Percentiles rank a stretch among this genome's conserved stretches.
Evolutionary conservation across 805 yeast species (phyloP).

Genomic region (Soucietia sequanensis): DNA sequence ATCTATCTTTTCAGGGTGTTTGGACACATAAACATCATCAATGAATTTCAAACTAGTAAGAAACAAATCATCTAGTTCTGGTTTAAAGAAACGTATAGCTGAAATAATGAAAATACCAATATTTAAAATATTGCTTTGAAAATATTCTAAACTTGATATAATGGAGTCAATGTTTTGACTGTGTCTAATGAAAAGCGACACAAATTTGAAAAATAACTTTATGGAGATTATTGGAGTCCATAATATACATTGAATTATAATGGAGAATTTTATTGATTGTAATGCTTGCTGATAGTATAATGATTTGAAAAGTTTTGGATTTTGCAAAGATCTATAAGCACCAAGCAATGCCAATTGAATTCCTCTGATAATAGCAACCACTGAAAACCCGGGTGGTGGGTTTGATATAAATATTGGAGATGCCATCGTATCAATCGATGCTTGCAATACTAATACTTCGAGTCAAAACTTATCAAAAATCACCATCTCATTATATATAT

Average conservation of each 20-base stretch:
- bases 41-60: conserved; percentile 35
- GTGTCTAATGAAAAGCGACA: conserved; percentile 5
- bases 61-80: conserved; percentile 42
- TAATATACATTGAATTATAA: conserved; percentile 32
- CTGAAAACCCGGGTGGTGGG: conserved; percentile 55
- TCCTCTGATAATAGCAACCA: conserved; percentile 50
- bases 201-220: conserved; percentile 8
- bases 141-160: conserved; percentile 17
- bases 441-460: no score
- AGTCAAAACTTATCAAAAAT: no score
- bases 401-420: conserved; percentile 59
- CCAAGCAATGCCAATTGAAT: conserved; percentile 53
- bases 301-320: conserved; percentile 35
- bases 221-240: conserved; percentile 20
- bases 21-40: conserved; percentile 24
- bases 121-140: conserved; percentile 39
- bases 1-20: conserved; percentile 33
- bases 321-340: conserved; percentile 44
- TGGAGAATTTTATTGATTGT: conserved; percentile 34
- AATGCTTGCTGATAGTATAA: conserved; percentile 36
- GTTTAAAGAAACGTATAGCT: conserved; percentile 31
- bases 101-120: conserved; percentile 40
- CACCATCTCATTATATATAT: no score
- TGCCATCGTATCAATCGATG: no score
- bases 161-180: conserved; percentile 8